Conservation (phyloP, 2,329 filamentous ascomycete species). For the Lasiodiplodia sp. region DNA sequence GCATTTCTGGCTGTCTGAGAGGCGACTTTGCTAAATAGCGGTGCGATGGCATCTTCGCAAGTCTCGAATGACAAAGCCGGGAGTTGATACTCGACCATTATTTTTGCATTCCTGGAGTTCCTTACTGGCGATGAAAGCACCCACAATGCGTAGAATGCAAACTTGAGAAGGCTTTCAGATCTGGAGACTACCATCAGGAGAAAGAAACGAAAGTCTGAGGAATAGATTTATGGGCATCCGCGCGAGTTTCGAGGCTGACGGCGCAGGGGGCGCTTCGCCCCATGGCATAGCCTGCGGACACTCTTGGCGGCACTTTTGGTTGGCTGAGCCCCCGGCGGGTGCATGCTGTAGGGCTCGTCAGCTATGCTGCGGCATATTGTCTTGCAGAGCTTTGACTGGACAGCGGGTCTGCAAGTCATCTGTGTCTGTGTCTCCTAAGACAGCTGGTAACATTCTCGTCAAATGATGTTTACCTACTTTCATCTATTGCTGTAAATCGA, state of each 20-base stretch:
- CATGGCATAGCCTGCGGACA: not conserved
- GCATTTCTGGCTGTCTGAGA: not conserved
- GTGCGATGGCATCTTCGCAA: not conserved
- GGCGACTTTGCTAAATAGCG: not conserved
- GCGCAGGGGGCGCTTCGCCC: not conserved
- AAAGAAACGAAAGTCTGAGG: not conserved
- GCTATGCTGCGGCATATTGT: no score
- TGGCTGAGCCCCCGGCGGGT: not conserved
- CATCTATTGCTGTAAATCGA: no score
- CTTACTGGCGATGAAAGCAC: not conserved
- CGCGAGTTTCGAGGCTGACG: no score
- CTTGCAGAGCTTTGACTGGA: no score
- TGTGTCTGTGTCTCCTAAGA: no score
- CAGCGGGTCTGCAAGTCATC: no score
- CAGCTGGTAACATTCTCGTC: no score
- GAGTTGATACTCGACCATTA: not conserved
- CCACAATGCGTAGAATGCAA: not conserved
- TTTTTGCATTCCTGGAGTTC: not conserved
- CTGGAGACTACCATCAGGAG: not conserved
- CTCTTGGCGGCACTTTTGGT: not conserved
- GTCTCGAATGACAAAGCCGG: not conserved
- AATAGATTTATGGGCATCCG: not conserved
- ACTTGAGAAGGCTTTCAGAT: not conserved
- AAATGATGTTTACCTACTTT: no score
- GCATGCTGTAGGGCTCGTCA: no score